Conservation (phyloP, 1,284 basidiomycete genomes). For the Leccinum fallax region DNA sequence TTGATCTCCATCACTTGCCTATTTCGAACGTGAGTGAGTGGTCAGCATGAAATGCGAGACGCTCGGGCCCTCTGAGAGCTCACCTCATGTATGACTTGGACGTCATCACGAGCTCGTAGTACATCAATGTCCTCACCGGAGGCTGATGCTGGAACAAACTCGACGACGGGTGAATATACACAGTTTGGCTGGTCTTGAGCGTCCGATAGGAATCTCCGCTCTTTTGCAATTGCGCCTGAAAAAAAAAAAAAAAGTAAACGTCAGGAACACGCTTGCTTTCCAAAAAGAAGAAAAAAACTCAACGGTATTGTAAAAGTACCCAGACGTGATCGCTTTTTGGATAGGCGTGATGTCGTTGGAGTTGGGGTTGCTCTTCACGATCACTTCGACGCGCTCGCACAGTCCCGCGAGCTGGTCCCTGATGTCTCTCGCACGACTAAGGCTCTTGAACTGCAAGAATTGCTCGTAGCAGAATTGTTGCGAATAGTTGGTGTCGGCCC, state of each 20-base stretch:
- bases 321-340: conserved; percentile 93
- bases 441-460: conserved; percentile 96
- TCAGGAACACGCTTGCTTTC: conserved; percentile 6
- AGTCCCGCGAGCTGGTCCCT: conserved; percentile 93
- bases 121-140: conserved; percentile 87
- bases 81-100: conserved; percentile 83
- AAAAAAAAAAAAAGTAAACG: not conserved
- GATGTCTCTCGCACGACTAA: conserved; percentile 94
- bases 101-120: conserved; percentile 94
- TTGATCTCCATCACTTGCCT: conserved; percentile 98
- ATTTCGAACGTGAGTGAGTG: conserved; percentile 33
- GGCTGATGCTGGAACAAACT: conserved; percentile 95
- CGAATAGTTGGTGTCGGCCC: conserved; percentile 96
- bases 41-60: not conserved
- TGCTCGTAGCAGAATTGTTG: conserved; percentile 96
- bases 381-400: conserved; percentile 96
- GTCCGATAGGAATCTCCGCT: conserved; percentile 93
- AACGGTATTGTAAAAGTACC: conserved; percentile 96
- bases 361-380: conserved; percentile 87
- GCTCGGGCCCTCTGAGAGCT: not conserved
- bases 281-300: not conserved
- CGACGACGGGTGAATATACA: conserved; percentile 96
- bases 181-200: conserved; percentile 93
- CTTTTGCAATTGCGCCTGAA: conserved; percentile 83
- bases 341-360: conserved; percentile 89